phyloP scores from a whole-genome alignment of 805 yeast species.

The Candida qinlingensis region DNA sequence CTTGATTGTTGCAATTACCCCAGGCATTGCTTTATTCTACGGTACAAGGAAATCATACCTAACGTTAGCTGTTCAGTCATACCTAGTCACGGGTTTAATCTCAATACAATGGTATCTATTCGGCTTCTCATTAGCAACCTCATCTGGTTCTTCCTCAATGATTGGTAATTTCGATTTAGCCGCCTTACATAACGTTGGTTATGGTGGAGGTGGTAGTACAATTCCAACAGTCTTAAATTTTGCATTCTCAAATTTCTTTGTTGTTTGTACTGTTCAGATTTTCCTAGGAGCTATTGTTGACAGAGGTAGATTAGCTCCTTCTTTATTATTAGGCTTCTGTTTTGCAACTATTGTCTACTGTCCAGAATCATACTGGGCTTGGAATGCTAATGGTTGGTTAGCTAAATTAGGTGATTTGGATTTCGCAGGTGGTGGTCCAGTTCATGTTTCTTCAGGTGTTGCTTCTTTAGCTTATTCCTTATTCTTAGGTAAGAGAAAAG shows the following conservation, averaged over 20 bases:
- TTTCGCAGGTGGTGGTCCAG: slow-evolving; percentile 99
- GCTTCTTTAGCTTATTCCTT: slow-evolving; percentile 81
- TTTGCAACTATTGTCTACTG: slow-evolving; percentile 92
- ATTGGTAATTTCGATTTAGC: slow-evolving; percentile 78
- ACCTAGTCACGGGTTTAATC: slow-evolving; percentile 65
- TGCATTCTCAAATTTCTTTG: slow-evolving; percentile 86
- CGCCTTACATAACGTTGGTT: slow-evolving; percentile 60
- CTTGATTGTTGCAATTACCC: slow-evolving; percentile 73
- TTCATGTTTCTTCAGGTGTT: slow-evolving; percentile 87
- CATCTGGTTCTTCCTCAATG: slow-evolving; percentile 59
- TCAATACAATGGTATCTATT: slow-evolving; percentile 92
- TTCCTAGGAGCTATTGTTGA: slow-evolving; percentile 90
- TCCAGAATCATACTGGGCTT: slow-evolving; percentile 91
- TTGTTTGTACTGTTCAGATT: slow-evolving; percentile 85
- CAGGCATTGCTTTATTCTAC: slow-evolving; percentile 88
- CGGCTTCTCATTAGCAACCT: slow-evolving; percentile 90
- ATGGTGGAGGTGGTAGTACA: slow-evolving; percentile 34
- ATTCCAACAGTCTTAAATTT: slow-evolving; percentile 48
- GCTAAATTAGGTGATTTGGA: slow-evolving; percentile 87
- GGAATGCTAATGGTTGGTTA: slow-evolving; percentile 95
- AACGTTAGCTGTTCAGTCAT: slow-evolving; percentile 73
- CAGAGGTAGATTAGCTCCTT: slow-evolving; percentile 83
- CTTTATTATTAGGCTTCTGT: slow-evolving; percentile 67
- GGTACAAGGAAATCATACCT: slow-evolving; percentile 85
- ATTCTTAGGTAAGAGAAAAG: slow-evolving; percentile 73